Evolutionary conservation across 2,329 filamentous ascomycete genomes (phyloP).

Genomic region (Xylaria sp.): DNA sequence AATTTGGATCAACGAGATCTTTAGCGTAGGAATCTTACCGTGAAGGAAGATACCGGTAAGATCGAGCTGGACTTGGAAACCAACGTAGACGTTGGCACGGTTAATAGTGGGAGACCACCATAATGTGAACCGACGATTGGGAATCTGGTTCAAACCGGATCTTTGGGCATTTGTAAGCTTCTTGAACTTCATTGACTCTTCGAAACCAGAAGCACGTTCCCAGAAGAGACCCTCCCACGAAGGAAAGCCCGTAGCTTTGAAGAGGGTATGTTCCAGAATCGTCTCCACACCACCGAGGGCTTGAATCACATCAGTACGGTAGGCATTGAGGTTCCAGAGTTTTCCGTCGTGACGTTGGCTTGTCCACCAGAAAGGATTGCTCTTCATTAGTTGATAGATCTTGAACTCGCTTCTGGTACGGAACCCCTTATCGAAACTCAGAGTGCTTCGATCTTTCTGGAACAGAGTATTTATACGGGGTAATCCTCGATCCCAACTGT

Average conservation of each 20-base stretch:
- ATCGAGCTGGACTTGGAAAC: constrained; percentile 99
- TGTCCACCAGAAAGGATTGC: constrained; percentile 99
- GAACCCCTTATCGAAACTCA: constrained; percentile 99
- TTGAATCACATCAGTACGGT: constrained; percentile 96
- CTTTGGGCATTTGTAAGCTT: constrained; percentile 97
- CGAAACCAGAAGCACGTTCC: constrained; percentile 70
- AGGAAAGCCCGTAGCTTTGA: constrained; percentile 95
- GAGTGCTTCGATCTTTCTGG: constrained; percentile 95
- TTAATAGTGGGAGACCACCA: constrained; percentile 98
- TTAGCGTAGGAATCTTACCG: constrained; percentile 96
- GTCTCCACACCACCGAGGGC: constrained; percentile 96
- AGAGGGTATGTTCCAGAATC: constrained; percentile 94
- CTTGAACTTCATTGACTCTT: constrained; percentile 91
- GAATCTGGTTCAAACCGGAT: constrained; percentile 97
- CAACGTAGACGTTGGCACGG: constrained; percentile 95
- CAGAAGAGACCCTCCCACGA: constrained; percentile 94
- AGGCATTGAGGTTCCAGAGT: constrained; percentile 94
- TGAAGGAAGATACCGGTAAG: constrained; percentile 98
- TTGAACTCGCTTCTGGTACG: constrained; percentile 95
- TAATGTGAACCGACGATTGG: constrained; percentile 95
- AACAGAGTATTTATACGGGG: constrained; percentile 98
- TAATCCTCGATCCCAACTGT: constrained; percentile 97
- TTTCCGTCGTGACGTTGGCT: constrained; percentile 97
- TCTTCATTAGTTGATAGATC: constrained; percentile 98
- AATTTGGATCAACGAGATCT: constrained; percentile 98